phyloP scores from a whole-genome alignment of 495 filamentous ascomycete genomes.

The Hypoxylon subgilvum region DNA sequence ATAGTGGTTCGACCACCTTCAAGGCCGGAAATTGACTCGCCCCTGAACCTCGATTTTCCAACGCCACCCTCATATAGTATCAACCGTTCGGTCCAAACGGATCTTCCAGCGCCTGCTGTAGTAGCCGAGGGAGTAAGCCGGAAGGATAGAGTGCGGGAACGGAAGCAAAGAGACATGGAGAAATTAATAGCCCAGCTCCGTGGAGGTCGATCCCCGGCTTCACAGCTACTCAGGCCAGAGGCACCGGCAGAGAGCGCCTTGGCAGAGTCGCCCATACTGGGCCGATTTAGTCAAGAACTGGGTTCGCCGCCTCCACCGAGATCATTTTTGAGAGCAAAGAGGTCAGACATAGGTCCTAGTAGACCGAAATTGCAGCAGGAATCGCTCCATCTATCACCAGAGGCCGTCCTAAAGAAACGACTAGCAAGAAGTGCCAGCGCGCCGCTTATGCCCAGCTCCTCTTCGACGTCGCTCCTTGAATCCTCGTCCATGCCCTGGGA shows the following conservation, averaged over 20 bases:
- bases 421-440: constrained; percentile 15
- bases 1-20: constrained; percentile 32
- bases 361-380: neutral
- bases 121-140: constrained; percentile 17
- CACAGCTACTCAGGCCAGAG: constrained; percentile 6
- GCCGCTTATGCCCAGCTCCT: constrained; percentile 11
- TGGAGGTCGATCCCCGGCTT: constrained; percentile 3
- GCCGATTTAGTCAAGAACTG: constrained; percentile 5
- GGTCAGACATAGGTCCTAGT: constrained; percentile 19
- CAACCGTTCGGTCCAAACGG: constrained; percentile 10
- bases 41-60: constrained; percentile 32
- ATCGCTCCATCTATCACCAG: constrained; percentile 6
- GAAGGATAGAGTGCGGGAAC: constrained; percentile 36
- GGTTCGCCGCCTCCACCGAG: neutral
- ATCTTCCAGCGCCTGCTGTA: constrained; percentile 5
- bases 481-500: constrained; percentile 17
- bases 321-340: constrained; percentile 6
- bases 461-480: constrained; percentile 10
- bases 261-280: constrained; percentile 20
- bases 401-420: constrained; percentile 3
- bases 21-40: constrained; percentile 16
- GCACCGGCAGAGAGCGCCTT: neutral
- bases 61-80: constrained; percentile 11
- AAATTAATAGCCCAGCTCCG: constrained; percentile 13
- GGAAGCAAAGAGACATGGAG: constrained; percentile 40